A percentile compares a stretch with the other conserved stretches of the same genome.
These are phyloP conservation scores for Boletus rubescentipes DNA, from an alignment of 768 basidiomycete genomes.

Conservation along the genomic window DNA sequence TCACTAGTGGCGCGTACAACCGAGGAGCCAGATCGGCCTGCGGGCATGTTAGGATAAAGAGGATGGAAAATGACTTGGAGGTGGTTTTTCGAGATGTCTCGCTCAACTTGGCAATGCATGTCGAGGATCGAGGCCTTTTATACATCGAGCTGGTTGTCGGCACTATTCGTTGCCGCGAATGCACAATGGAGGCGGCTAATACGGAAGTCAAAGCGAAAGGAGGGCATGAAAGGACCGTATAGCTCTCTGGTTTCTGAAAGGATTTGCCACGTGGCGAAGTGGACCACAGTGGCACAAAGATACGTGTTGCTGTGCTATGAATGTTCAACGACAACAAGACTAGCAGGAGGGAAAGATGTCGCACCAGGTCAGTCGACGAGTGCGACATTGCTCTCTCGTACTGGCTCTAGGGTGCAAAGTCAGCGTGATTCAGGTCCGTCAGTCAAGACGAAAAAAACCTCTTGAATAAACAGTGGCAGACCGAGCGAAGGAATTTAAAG, in stretches of 20 bases:
- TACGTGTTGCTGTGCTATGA: too few species aligned
- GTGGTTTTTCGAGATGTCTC: neutral
- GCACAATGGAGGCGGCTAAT: conserved; percentile 1
- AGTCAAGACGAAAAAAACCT: too few species aligned
- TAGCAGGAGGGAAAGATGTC: too few species aligned
- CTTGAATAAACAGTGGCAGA: too few species aligned
- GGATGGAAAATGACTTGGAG: neutral
- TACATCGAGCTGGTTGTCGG: neutral
- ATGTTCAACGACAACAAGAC: too few species aligned
- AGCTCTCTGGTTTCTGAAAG: neutral
- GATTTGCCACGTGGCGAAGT: neutral
- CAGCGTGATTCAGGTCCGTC: too few species aligned
- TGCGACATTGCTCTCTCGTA: too few species aligned
- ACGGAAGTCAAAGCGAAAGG: neutral
- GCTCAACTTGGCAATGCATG: neutral
- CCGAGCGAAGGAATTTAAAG: too few species aligned
- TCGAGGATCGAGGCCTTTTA: conserved; percentile 3
- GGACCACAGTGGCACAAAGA: too few species aligned
- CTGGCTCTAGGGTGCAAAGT: too few species aligned
- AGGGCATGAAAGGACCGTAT: neutral
- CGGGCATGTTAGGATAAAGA: neutral
- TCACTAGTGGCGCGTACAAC: neutral
- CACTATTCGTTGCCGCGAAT: neutral
- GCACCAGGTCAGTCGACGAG: too few species aligned
- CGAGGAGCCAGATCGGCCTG: neutral